Conservation (phyloP, 1,284 basidiomycete genomes). For the Albatrellus sp. region DNA sequence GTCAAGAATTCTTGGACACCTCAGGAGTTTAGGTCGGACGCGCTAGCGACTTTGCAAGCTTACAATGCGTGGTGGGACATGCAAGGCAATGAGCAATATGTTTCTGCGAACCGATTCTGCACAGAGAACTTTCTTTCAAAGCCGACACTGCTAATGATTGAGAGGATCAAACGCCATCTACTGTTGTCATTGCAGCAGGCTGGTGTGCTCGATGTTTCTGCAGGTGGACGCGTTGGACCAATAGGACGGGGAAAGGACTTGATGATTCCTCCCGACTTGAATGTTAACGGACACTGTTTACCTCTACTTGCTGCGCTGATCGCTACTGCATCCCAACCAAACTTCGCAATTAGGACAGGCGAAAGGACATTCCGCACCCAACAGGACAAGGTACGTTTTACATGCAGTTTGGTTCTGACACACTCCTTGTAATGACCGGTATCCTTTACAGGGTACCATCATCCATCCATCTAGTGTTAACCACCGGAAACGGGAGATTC, state of each 20-base stretch:
- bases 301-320: conserved; percentile 83
- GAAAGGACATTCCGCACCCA: conserved; percentile 69
- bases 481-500: conserved; percentile 50
- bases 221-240: conserved; percentile 34
- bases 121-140: conserved; percentile 83
- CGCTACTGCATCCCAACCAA: conserved; percentile 83
- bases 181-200: conserved; percentile 69
- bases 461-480: conserved; percentile 89
- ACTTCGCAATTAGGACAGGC: conserved; percentile 79
- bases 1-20: conserved; percentile 79
- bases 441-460: conserved; percentile 38
- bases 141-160: conserved; percentile 72
- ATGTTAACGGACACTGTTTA: conserved; percentile 62
- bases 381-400: conserved; percentile 70
- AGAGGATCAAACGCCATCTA: conserved; percentile 78
- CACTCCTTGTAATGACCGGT: conserved; percentile 9
- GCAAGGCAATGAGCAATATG: conserved; percentile 53
- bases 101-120: conserved; percentile 67
- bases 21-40: conserved; percentile 75
- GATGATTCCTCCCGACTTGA: conserved; percentile 56
- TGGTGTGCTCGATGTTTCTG: conserved; percentile 73
- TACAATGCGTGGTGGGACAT: conserved; percentile 76
- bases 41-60: conserved; percentile 70
- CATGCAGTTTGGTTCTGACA: conserved; percentile 1
- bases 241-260: conserved; percentile 17